Base-by-base conservation (phyloP, 805 yeast species). In the Huiozyma sinensis region DNA sequence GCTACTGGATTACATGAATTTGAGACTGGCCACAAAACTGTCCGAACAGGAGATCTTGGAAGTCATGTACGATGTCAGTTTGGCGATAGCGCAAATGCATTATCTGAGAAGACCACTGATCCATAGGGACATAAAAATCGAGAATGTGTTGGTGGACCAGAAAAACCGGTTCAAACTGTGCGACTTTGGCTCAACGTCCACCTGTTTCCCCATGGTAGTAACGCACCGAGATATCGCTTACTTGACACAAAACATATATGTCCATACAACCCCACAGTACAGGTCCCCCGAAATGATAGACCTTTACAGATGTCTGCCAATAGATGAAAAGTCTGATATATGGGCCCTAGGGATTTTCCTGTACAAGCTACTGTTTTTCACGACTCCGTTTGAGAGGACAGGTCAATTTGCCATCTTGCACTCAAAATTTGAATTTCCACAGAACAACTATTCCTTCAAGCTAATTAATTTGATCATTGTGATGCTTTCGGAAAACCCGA, bases 251-350 rank as follows among this genome's bases (percentile, higher is more conserved):
- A 96, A 92, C 60, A 79, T 92, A 46, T 75, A 85, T 55, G 79
- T 81, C 52, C 95, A 90, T 59, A 92, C 98, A 0, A 90, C 98
- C 5, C 95, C 95, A 24, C 98, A 92, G 63, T 92, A 92, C 61
- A 71, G 98, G 49, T 72, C 95, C 0, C 98, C 98, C 0, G 98
- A 90, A 60, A 92, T 90, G 97, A 76, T 90, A 44, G 97, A 90
- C 63, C 71, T 90, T 30, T 82, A 83, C 60, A 70, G 86, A 41
- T 84, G 88, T 7, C 66, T 78, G 39, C 94, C 96, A 2, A 84
- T 90, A 40, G 94, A 90, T 63, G 95, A 89, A 55, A 87, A 88
- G 64, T 74, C 92, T 7, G 98, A 90, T 66, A 85, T 90, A 41
- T 90, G 98, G 98, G 98, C 98, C 0, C 67, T 90, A 41, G 98